phyloP scores from a whole-genome alignment of 2,329 filamentous ascomycete species.

The Diplodia corticola region DNA sequence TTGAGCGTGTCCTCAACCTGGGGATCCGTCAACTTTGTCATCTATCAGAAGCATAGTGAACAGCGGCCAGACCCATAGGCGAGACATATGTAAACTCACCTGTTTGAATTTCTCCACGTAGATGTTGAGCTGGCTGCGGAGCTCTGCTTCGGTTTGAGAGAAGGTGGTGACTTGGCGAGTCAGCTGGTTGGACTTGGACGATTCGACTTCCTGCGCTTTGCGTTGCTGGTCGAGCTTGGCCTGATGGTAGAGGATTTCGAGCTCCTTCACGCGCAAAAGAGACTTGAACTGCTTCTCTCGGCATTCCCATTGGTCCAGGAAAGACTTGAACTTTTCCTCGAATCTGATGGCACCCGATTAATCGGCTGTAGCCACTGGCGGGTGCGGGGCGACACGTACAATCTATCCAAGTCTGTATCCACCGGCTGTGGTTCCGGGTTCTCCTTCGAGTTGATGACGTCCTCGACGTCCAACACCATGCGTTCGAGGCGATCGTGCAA shows the following conservation, averaged over 20 bases:
- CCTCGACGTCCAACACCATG: conserved; percentile 80
- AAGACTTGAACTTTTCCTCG: conserved; percentile 83
- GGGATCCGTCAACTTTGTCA: conserved; percentile 38
- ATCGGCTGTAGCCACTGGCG: conserved; percentile 29
- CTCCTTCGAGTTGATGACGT: conserved; percentile 84
- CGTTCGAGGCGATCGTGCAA: conserved; percentile 83
- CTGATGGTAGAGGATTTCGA: conserved; percentile 90
- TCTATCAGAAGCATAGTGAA: conserved; percentile 25
- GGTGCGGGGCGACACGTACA: conserved; percentile 58
- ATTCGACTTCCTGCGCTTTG: conserved; percentile 81
- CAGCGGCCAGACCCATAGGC: conserved; percentile 19
- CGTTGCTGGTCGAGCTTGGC: conserved; percentile 87
- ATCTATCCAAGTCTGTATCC: conserved; percentile 84
- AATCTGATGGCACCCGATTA: conserved; percentile 36
- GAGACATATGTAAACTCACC: conserved; percentile 55
- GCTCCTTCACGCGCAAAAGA: conserved; percentile 87
- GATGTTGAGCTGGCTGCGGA: conserved; percentile 92
- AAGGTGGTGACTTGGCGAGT: conserved; percentile 93
- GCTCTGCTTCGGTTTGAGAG: conserved; percentile 90
- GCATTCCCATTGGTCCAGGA: conserved; percentile 95
- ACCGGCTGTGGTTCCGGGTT: conserved; percentile 67
- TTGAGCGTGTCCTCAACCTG: conserved; percentile 98
- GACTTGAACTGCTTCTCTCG: conserved; percentile 93
- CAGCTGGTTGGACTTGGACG: conserved; percentile 76
- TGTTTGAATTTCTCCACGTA: conserved; percentile 99